These are phyloP conservation scores for Rusavskia elegans DNA, from an alignment of 495 filamentous ascomycete genomes.

Conservation along the genomic window DNA sequence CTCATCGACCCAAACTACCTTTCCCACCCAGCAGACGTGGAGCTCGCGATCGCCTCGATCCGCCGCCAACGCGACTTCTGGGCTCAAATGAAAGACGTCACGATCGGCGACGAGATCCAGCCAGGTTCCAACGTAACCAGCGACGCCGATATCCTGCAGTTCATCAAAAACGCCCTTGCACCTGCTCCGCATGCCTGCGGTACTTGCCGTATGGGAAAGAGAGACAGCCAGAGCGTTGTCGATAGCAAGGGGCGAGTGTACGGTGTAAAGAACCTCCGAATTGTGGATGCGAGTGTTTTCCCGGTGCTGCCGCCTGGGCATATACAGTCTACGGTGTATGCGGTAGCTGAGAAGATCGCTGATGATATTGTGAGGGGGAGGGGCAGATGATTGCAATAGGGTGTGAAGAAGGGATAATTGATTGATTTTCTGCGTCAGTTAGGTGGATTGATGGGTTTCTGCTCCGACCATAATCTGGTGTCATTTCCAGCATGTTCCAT, in stretches of 20 bases:
- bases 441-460: too few relatives aligned
- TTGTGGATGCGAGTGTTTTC: too few relatives aligned
- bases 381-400: too few relatives aligned
- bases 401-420: too few relatives aligned
- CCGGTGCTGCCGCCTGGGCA: too few relatives aligned
- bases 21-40: constrained; percentile 32
- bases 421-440: too few relatives aligned
- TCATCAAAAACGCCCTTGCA: constrained; percentile 24
- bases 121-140: constrained; percentile 31
- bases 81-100: constrained; percentile 20
- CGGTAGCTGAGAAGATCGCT: too few relatives aligned
- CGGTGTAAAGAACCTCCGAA: constrained; percentile 38
- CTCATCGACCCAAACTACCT: constrained; percentile 43
- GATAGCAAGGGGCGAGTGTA: constrained; percentile 37
- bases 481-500: too few relatives aligned
- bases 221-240: constrained; percentile 35
- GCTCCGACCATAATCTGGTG: too few relatives aligned
- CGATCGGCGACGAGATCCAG: constrained; percentile 30
- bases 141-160: constrained; percentile 34
- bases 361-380: too few relatives aligned
- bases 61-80: constrained; percentile 29
- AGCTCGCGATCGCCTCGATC: constrained; percentile 36
- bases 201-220: constrained; percentile 42
- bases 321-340: too few relatives aligned
- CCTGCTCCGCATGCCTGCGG: constrained; percentile 38